Evolutionary conservation across 2,329 filamentous ascomycete genomes (phyloP), one percentile per base, ranked within the genome.

Genomic region (Diplodia seriata): DNA sequence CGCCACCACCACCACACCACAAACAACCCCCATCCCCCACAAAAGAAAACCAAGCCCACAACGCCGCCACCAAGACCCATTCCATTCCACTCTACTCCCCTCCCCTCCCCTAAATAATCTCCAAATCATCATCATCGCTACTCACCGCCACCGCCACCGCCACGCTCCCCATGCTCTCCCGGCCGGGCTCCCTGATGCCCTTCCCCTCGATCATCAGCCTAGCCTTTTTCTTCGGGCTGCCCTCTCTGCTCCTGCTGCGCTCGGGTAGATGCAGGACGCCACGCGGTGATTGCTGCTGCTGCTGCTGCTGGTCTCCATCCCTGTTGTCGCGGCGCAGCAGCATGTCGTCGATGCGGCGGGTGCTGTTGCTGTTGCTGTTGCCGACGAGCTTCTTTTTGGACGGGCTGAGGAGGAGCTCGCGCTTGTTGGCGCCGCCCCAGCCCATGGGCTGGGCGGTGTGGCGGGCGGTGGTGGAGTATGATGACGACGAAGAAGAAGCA

Each of bases 161-260:
- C 53, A 77, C 61, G 6, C 72, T 74, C 38, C 80, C 75, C 66
- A 80, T 70, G 70, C 81, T 83, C 57, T 85, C 83, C 53, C 83
- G 71, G 3, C 83, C 83, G 1, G 83, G 83, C 72, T 82, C 80
- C 36, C 83, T 75, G 51, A 85, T 82, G 4, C 83, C 83, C 70
- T 83, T 84, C 49, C 80, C 79, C 8, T 77, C 79, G n/a, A 84
- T 72, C 55, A 82, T 73, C 15, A 84, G 79, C 23, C 83, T 74
- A n/a, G 83, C 82, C 69, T 77, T 81, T 74, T 84, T 84, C 78
- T 83, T 84, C 49, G 82, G 75, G 70, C 79, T 81, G 1, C 72
- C 72, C 47, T 73, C 73, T 55, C 72, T 68, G 8, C 64, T 67
- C 55, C 70, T 70, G 38, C 69, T 72, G 18, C 73, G 61, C 64